Percentiles rank a stretch among this genome's conserved stretches.
These are phyloP conservation scores for Lipomyces sp. DNA, from an alignment of 805 yeast species.

Conservation along the genomic window DNA sequence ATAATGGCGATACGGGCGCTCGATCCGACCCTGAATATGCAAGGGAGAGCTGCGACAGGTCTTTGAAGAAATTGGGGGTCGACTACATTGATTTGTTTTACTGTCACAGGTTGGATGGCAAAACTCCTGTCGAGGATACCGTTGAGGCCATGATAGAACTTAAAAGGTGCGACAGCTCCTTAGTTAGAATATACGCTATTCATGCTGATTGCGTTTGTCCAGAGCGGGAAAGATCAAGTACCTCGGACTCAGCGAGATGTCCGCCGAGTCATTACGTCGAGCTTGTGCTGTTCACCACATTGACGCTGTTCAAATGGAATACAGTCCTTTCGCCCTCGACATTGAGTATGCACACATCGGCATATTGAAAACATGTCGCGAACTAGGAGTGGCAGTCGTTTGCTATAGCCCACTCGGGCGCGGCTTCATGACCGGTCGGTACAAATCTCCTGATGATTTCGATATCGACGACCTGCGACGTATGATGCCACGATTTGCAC, in stretches of 20 bases:
- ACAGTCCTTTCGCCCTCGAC: constrained; percentile 71
- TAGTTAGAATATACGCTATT: too few relatives aligned
- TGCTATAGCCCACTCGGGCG: constrained; percentile 86
- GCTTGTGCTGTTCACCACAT: constrained; percentile 63
- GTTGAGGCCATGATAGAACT: constrained; percentile 60
- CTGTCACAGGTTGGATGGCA: constrained; percentile 69
- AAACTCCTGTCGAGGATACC: constrained; percentile 62
- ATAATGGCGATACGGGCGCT: too few relatives aligned
- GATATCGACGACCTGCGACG: constrained; percentile 63
- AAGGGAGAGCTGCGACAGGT: too few relatives aligned
- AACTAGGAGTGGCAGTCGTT: constrained; percentile 65
- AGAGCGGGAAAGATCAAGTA: constrained; percentile 70
- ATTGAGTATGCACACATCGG: constrained; percentile 68
- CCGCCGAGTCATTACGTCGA: constrained; percentile 61
- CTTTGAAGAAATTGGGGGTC: too few relatives aligned
- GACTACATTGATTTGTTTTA: constrained; percentile 71
- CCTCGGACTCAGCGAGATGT: constrained; percentile 75
- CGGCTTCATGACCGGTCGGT: constrained; percentile 72
- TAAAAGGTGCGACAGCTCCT: too few relatives aligned
- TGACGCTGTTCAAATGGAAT: constrained; percentile 76
- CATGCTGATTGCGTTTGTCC: too few relatives aligned
- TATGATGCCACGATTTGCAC: constrained; percentile 61
- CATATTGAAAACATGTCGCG: constrained; percentile 61
- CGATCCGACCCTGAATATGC: too few relatives aligned
- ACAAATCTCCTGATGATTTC: constrained; percentile 52